phyloP scores from a whole-genome alignment of 257 asterid genomes.

The Agastache rugosa region DNA sequence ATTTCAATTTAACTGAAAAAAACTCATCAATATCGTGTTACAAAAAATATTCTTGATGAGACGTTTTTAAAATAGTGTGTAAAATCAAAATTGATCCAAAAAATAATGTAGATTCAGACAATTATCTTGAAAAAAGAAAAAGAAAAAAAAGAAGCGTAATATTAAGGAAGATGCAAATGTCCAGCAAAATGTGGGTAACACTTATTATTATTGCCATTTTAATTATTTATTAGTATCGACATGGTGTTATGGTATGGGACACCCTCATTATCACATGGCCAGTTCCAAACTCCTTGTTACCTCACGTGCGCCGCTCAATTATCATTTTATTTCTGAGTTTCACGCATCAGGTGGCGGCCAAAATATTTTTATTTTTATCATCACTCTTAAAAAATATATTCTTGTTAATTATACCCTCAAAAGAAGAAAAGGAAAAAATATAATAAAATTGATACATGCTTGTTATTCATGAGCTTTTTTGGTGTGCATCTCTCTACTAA shows the following conservation, averaged over 20 bases:
- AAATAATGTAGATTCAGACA: too few relatives aligned
- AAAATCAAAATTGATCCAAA: too few relatives aligned
- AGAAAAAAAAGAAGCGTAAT: too few relatives aligned
- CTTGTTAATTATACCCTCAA: not conserved
- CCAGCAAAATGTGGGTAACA: slow-evolving; percentile 18
- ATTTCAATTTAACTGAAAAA: too few relatives aligned
- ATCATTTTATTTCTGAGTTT: not conserved
- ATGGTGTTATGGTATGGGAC: slow-evolving; percentile 36
- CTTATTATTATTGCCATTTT: not conserved
- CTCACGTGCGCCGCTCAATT: slow-evolving; percentile 46
- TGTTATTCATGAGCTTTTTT: too few relatives aligned
- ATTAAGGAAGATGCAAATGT: not conserved
- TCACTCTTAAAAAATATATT: not conserved
- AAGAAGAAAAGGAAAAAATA: too few relatives aligned
- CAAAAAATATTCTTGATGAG: too few relatives aligned
- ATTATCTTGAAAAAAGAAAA: too few relatives aligned
- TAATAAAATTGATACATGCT: too few relatives aligned
- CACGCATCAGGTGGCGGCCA: not conserved
- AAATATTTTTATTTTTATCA: not conserved
- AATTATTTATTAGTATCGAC: not conserved
- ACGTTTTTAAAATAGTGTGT: too few relatives aligned
- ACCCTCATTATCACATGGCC: slow-evolving; percentile 49
- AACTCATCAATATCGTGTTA: too few relatives aligned
- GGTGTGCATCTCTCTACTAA: too few relatives aligned
- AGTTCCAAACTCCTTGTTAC: slow-evolving; percentile 40